Evolutionary conservation across 1,284 basidiomycete species (phyloP), one percentile per base, ranked within the genome.

Genomic region (Afroboletus lepidellus): DNA sequence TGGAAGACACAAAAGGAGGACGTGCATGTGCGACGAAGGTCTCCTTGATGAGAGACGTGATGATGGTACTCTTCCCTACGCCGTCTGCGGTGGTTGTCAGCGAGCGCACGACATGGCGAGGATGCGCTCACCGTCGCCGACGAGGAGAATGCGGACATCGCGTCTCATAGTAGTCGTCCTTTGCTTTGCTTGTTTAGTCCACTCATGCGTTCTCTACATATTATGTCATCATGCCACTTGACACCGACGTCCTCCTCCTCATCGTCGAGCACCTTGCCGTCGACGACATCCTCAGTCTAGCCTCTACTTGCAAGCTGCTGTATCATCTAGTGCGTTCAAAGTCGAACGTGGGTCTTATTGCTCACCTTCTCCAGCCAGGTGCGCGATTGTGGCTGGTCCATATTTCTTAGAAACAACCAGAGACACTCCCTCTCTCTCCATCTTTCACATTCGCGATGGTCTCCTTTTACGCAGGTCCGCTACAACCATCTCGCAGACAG

Each of bases 41-140:
- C 70, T 96, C 94, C 71, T 97, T 97, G 74, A 98, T 96, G 67
- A 98, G 81, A 30, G 92, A 93, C 15, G 92, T 96, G 68, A 98
- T 87, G 68, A 98, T 93, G 38, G 92, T 93, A 70, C 91, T 94
- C 78, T 96, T 96, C 59, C 93, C 93, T 61, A 95, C 93, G 60
- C 90, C 90, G 76, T 94, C 93, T 94, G 66, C 27, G 11, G 7
- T 24, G 39, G 46, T 41, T 38, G 46, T 59, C 20, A 54, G 30
- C 1, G 36, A 1, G 33, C 11, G 47, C 25, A 6, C 27, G 18
- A n/a, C 37, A 46, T 27, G 46, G 27, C 42, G 54, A 53, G 41
- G 48, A 58, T 48, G 57, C 34, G 50, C 81, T 68, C 66, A 89
- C 92, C 91, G 73, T 98, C 95, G 58, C 94, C 94, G 55, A 96